Evolutionary conservation across 306 rosid genomes (phyloP), one percentile per base, ranked within the genome.

Genomic region (Bauhinia variegata): DNA sequence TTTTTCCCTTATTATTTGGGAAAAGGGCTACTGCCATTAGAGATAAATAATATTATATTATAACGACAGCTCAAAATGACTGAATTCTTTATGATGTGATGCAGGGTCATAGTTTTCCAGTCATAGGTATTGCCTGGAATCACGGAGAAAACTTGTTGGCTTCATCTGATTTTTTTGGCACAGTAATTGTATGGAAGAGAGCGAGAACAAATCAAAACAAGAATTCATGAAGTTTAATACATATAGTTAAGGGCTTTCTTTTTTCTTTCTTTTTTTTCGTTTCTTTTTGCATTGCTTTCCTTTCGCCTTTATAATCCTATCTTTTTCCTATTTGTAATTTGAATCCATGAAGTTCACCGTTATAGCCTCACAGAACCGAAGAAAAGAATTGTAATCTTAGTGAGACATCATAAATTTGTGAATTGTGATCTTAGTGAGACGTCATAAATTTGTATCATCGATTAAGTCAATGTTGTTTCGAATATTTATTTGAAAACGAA

Each of bases 31-130:
- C 65, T 50, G 68, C 47, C 52, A 34, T 49, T 31, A 43, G 63
- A 42, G 30, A 13, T 11, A 44, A n/a, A n/a, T n/a, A n/a, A n/a
- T n/a, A 11, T 51, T 7, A 15, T 23, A 53, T 54, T 66, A 55
- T 12, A 46, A 71, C 19, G 17, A 50, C 34, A 39, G 28, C 49
- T 67, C 51, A 31, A 82, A 38, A 52, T 80, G 59, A 82, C 78
- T 7, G 5, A 15, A 54, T 28, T 57, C 52, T 71, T 39, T 75
- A 28, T 36, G 17, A 52, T 79, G 81, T 36, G 17, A 52, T 79
- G 81, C 88, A 93, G 99, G 99, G 99, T 78, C 99, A 93, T 79
- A 85, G 92, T 23, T 90, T 93, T 77, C 96, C 99, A 14, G 99
- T 93, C 18, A 82, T 82, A 8, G 97, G 72, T 32, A 88, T 93